A percentile compares a stretch with the other conserved stretches of the same genome.
phyloP scores from a whole-genome alignment of 169 alveolate species.

The Plasmodium vinckei region DNA sequence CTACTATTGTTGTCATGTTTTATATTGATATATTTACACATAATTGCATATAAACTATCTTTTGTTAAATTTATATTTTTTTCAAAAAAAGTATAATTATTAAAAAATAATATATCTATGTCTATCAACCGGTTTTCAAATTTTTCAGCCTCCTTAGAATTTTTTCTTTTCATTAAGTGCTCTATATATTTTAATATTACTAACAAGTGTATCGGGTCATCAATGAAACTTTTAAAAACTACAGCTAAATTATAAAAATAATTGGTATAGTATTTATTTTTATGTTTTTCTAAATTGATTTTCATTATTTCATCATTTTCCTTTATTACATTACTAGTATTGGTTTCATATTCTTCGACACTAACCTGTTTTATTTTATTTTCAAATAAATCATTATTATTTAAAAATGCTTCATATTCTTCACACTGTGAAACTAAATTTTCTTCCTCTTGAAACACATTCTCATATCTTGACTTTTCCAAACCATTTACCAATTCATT shows the following conservation, averaged over 20 bases:
- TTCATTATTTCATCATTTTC: conserved; percentile 58
- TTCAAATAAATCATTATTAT: conserved; percentile 38
- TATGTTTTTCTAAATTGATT: conserved; percentile 23
- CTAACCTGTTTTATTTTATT: conserved; percentile 17
- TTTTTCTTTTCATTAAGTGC: conserved; percentile 43
- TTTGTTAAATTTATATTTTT: conserved; percentile 10
- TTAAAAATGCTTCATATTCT: conserved; percentile 33
- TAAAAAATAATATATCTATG: conserved; percentile 65
- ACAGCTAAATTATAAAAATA: conserved; percentile 55
- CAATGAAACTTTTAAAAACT: conserved; percentile 38
- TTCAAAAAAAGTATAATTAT: conserved; percentile 38
- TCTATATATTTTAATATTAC: conserved; percentile 62
- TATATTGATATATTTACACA: conserved; percentile 23
- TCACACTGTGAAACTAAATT: conserved; percentile 34
- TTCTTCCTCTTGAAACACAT: neutral
- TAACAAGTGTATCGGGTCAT: conserved; percentile 41
- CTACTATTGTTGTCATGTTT: neutral
- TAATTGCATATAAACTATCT: conserved; percentile 11
- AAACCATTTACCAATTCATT: conserved; percentile 5
- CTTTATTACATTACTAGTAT: conserved; percentile 22
- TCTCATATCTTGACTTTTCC: conserved; percentile 33
- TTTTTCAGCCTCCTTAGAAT: conserved; percentile 21
- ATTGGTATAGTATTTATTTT: conserved; percentile 50
- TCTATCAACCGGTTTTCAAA: conserved; percentile 63
- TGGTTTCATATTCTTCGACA: conserved; percentile 12